A percentile compares a stretch with the other conserved stretches of the same genome.
phyloP scores from a whole-genome alignment of 2,329 filamentous ascomycete genomes.

The Lachnellula hyalina region DNA sequence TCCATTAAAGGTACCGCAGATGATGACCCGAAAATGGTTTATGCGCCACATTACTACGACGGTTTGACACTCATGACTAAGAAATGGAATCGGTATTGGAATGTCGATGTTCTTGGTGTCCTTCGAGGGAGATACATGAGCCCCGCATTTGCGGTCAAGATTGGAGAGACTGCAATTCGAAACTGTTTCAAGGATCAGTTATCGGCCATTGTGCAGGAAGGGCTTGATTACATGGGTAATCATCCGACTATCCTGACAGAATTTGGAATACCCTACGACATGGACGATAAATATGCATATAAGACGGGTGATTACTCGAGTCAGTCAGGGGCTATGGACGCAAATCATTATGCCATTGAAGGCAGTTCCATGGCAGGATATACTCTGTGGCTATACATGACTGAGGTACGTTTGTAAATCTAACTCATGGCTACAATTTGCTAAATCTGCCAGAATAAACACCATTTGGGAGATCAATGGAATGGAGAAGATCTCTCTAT shows the following conservation, averaged over 20 bases:
- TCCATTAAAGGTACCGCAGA: conserved; percentile 80
- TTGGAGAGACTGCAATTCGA: conserved; percentile 89
- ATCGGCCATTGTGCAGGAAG: conserved; percentile 75
- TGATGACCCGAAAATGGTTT: conserved; percentile 85
- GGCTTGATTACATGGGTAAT: conserved; percentile 78
- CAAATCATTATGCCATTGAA: conserved; percentile 91
- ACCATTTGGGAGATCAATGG: conserved; percentile 89
- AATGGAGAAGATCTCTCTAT: conserved; percentile 97
- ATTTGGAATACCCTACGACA: conserved; percentile 97
- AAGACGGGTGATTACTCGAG: conserved; percentile 92
- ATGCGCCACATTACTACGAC: conserved; percentile 94
- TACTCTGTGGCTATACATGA: conserved; percentile 82
- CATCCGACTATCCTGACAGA: conserved; percentile 90
- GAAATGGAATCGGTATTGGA: conserved; percentile 97
- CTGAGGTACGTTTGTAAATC: conserved; percentile 47
- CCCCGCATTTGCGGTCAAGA: conserved; percentile 85
- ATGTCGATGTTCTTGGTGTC: conserved; percentile 90
- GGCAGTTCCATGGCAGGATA: conserved; percentile 79
- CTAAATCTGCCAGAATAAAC: conserved; percentile 59
- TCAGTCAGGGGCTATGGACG: conserved; percentile 88
- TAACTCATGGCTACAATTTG: conserved; percentile 16
- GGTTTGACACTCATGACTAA: conserved; percentile 96
- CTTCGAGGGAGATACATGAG: conserved; percentile 82
- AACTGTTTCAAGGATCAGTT: conserved; percentile 91
- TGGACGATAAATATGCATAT: conserved; percentile 96